Base-by-base conservation (phyloP, 768 basidiomycete species). In the Trametes sanguinea region DNA sequence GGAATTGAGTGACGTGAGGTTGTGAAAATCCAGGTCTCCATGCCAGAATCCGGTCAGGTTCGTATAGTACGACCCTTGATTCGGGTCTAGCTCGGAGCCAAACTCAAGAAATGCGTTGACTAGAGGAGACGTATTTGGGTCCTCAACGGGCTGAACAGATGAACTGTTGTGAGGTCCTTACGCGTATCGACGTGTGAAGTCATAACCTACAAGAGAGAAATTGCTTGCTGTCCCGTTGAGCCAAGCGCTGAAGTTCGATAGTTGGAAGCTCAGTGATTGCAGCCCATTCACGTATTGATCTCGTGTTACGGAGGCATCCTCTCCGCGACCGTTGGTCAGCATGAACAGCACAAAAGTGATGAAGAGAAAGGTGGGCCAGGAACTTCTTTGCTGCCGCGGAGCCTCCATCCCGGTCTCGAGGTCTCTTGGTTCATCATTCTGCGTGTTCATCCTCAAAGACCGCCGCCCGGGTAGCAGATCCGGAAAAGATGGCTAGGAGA, bases 21-120 rank as follows among this genome's bases (percentile, higher is more conserved):
- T 94, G 68, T 85, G 78, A 67, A 84, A 83, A 42, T 76, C 75
- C 13, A 84, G 73, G 46, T 83, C 76, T 3, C 89, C 90, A 56
- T 85, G 86, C 60, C 90, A 80, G 71, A 90, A 92, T 6, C 92
- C 92, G 14, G 92, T 92, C 46, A 89, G 80, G 69, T 94, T 94
- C 4, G 78, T 72, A 51, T 64, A 64, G 50, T 64, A 64, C n/a
- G 63, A 64, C 17, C 54, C 54, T 11, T 33, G 42, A 7, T 47
- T 22, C 2, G 57, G 63, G 39, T 64, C 63, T 33, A 64, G 53
- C 43, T 51, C 44, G 16, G 39, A 40, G 6, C 63, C 59, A 2
- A 54, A 52, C 2, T 40, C 10, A 14, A 64, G 2, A 16, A 64
- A 64, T 6, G 57, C 47, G 22, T 32, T 32, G 13, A 57, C 59